Conservation (phyloP, 1,139 yeast species). For the Candida buenavistaensis region DNA sequence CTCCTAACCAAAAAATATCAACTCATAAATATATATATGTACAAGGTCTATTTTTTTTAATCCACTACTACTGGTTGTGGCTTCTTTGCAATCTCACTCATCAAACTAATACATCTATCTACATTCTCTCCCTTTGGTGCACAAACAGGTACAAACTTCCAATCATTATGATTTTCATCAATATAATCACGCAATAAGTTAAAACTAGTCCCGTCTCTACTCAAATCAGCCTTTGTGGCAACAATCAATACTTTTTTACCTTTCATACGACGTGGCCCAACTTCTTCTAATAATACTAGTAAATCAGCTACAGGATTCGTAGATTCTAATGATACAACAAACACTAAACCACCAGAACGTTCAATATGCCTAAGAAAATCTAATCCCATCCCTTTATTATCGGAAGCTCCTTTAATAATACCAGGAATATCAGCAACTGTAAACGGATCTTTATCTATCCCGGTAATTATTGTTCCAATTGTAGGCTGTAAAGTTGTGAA, state of each 20-base stretch:
- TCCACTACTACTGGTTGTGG: background rate
- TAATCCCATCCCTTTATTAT: slow-evolving; percentile 89
- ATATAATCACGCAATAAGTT: slow-evolving; percentile 42
- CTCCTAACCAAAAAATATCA: too few relatives aligned
- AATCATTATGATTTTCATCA: slow-evolving; percentile 31
- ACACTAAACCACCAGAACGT: slow-evolving; percentile 84
- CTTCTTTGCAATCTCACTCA: slow-evolving; percentile 55
- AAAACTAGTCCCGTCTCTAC: slow-evolving; percentile 49
- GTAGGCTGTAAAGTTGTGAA: slow-evolving; percentile 93
- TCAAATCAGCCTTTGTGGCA: slow-evolving; percentile 89
- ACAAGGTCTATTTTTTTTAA: too few relatives aligned
- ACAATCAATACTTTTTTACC: slow-evolving; percentile 69
- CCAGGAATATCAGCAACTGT: slow-evolving; percentile 99
- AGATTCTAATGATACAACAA: slow-evolving; percentile 76
- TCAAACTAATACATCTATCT: slow-evolving; percentile 63
- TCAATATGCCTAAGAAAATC: slow-evolving; percentile 92
- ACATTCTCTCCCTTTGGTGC: slow-evolving; percentile 73
- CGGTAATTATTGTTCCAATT: slow-evolving; percentile 77
- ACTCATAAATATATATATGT: too few relatives aligned
- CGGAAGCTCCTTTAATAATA: slow-evolving; percentile 80
- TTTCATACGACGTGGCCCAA: slow-evolving; percentile 61
- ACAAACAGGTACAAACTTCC: slow-evolving; percentile 85
- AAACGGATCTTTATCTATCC: slow-evolving; percentile 70
- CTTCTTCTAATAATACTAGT: slow-evolving; percentile 59
- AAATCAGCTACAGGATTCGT: slow-evolving; percentile 66